phyloP scores from a whole-genome alignment of 352 stramenopile species.

The Phytophthora pini region DNA sequence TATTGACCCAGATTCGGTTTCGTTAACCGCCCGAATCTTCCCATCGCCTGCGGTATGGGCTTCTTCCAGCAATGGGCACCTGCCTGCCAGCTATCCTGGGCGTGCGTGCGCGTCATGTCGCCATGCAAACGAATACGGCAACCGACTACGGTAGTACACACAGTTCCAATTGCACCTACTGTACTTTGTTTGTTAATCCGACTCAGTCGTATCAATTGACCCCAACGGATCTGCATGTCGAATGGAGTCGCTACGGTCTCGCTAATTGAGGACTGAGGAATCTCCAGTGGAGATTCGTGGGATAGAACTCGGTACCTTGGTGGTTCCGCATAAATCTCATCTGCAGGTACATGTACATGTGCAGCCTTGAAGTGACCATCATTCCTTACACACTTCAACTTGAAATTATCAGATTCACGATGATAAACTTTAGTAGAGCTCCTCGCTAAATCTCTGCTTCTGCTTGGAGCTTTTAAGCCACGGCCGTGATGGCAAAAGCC shows the following conservation, averaged over 20 bases:
- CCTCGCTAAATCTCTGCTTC: conserved; percentile 10
- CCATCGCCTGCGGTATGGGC: conserved; percentile 1
- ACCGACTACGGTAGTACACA: too few species aligned
- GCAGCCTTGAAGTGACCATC: conserved; percentile 5
- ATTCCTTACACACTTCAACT: conserved; percentile 31
- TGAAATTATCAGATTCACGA: conserved; percentile 12
- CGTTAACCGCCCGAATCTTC: conserved; percentile 11
- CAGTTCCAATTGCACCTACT: too few species aligned
- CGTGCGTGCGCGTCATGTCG: not conserved
- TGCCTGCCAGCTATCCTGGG: not conserved
- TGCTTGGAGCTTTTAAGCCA: conserved; percentile 30
- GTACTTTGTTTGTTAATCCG: not conserved
- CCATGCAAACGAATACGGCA: not conserved
- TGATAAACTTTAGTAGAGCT: conserved; percentile 14
- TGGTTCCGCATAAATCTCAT: too few species aligned
- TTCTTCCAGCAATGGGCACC: conserved; percentile 7
- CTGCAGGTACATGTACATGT: too few species aligned
- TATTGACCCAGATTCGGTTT: conserved; percentile 32
- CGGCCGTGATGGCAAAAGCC: conserved; percentile 18
- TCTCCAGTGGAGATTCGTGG: too few species aligned
- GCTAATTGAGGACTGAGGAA: too few species aligned
- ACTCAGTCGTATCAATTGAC: not conserved
- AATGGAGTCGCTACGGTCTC: not conserved
- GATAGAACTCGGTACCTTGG: too few species aligned
- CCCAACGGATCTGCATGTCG: not conserved